Evolutionary conservation across 1,284 basidiomycete species (phyloP), one percentile per base, ranked within the genome.

Genomic region (Peniophora sp.): DNA sequence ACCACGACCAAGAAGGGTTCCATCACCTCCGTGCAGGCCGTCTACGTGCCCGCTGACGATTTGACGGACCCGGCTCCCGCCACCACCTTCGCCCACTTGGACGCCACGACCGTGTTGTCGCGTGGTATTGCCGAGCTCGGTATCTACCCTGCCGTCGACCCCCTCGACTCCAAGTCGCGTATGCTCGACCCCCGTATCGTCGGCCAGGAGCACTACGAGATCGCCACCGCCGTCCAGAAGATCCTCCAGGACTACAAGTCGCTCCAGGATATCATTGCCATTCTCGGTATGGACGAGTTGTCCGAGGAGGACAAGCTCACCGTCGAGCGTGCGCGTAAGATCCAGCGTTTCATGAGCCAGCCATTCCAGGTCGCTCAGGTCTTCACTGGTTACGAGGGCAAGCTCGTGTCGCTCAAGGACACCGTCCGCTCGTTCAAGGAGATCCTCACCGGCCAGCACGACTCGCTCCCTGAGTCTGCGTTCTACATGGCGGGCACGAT

Each of bases 1-100:
- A 99, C 96, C 68, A 98, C 96, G 65, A 99, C 96, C 70, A 98
- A 98, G 89, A 98, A 99, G 83, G 96, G 96, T 65, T 99, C 96
- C 57, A 98, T 99, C 68, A 99, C 96, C 54, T 99, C 96, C 45
- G 96, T 99, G 68, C 95, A 98, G 74, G 96, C 96, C 65, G 96
- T 99, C 71, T 99, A 99, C 72, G 96, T 99, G 58, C 96, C 96
- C 60, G 96, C 96, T 64, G 96, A 98, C 75, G 96, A 98, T 80
- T 92, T 99, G 91, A 99, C 96, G 65, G 96, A 98, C 79, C 96
- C 96, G 63, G 96, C 96, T 60, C 96, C 96, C 47, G 96, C 96
- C 62, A 99, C 96, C 58, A 98, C 96, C 66, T 98, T 98, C 76
- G 96, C 96, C 69, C 96, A 98, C 74, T 91, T 99, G 89, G 96